Base-by-base conservation (phyloP, 2,329 filamentous ascomycete species). In the Apiospora rasikravindrae region DNA sequence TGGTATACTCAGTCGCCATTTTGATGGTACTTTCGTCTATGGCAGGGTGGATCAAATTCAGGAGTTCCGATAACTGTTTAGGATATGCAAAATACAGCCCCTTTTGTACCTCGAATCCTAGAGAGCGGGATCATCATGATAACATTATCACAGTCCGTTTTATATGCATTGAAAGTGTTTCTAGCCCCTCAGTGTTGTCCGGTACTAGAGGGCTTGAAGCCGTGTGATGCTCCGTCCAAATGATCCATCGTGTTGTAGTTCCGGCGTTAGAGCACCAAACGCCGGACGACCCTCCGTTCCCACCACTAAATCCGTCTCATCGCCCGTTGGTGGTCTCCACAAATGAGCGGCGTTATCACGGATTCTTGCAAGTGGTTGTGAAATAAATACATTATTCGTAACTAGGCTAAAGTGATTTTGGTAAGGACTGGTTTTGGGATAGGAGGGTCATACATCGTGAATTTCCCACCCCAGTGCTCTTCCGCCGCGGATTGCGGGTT, bases 1-100 rank as follows among this genome's bases (percentile, higher is more conserved):
- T 72, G 67, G 78, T 76, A 72, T 80, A 80, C 2, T 71, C 67
- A 75, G 79, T 53, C n/a, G 33, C 33, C 4, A 74, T 80, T 72
- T n/a, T n/a, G n/a, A n/a, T n/a, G n/a, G n/a, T n/a, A n/a, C n/a
- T n/a, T n/a, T n/a, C n/a, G n/a, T n/a, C n/a, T n/a, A n/a, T n/a
- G n/a, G n/a, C n/a, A n/a, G n/a, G n/a, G n/a, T n/a, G n/a, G n/a
- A n/a, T n/a, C n/a, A n/a, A n/a, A n/a, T n/a, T n/a, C n/a, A n/a
- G n/a, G n/a, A n/a, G n/a, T n/a, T n/a, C n/a, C n/a, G n/a, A n/a
- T n/a, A n/a, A n/a, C n/a, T n/a, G n/a, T n/a, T n/a, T n/a, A n/a
- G n/a, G n/a, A n/a, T n/a, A n/a, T n/a, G n/a, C n/a, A n/a, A n/a
- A 5, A 33, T 22, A 16, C 4, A 14, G n/a, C 13, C 11, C 14